phyloP scores from a whole-genome alignment of 2,329 filamentous ascomycete genomes.

The Talaromyces pinophilus region DNA sequence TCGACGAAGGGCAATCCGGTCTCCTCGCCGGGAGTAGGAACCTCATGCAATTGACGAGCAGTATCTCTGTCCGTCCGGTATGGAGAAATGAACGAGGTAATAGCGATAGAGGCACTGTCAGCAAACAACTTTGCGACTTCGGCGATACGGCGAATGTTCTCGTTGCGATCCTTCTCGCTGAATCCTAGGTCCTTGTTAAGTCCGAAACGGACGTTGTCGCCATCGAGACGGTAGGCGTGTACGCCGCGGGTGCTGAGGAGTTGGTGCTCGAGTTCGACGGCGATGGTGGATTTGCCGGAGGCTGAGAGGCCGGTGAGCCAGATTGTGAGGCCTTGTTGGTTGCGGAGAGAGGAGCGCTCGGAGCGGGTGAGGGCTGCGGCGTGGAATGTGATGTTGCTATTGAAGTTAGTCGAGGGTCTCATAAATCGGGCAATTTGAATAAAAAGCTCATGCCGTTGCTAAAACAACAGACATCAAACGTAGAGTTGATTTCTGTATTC shows the following conservation, averaged over 20 bases:
- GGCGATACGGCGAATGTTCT: slow-evolving; percentile 96
- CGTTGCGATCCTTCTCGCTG: slow-evolving; percentile 86
- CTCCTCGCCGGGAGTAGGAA: slow-evolving; percentile 59
- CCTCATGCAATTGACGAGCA: slow-evolving; percentile 76
- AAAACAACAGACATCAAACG: neutral
- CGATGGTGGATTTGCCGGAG: slow-evolving; percentile 95
- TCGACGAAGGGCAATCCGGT: slow-evolving; percentile 82
- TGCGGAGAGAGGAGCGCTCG: slow-evolving; percentile 56
- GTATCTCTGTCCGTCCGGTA: slow-evolving; percentile 83
- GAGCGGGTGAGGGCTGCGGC: slow-evolving; percentile 44
- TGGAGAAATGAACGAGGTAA: slow-evolving; percentile 96
- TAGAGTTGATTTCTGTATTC: neutral
- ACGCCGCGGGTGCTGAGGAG: slow-evolving; percentile 73
- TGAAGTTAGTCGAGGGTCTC: slow-evolving; percentile 1
- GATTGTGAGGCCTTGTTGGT: slow-evolving; percentile 88
- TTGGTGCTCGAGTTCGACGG: slow-evolving; percentile 94
- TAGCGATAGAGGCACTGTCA: slow-evolving; percentile 80
- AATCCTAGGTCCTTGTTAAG: slow-evolving; percentile 98
- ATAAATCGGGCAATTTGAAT: too few species aligned
- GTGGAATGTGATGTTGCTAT: slow-evolving; percentile 52
- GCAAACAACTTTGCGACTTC: slow-evolving; percentile 98
- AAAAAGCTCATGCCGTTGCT: neutral
- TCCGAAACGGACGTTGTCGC: slow-evolving; percentile 97
- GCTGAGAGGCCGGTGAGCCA: slow-evolving; percentile 98
- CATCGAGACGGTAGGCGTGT: slow-evolving; percentile 88